phyloP scores from a whole-genome alignment of 192 early-diverging fungal genomes.

The Coemansia sp. region DNA sequence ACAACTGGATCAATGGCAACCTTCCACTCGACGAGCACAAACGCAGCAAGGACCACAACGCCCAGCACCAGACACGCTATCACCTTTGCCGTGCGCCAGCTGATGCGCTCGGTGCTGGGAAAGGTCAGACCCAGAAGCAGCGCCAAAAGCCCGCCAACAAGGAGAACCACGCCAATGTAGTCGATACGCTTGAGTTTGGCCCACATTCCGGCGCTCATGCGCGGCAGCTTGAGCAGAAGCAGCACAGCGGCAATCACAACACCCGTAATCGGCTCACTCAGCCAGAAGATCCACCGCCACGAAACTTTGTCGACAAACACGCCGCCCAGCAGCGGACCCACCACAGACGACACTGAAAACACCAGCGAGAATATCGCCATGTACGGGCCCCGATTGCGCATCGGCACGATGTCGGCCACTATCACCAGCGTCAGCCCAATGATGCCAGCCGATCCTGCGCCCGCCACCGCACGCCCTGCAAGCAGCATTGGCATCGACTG shows the following conservation, averaged over 20 bases:
- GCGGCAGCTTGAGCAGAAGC: conserved; percentile 43
- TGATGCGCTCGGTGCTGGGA: conserved; percentile 64
- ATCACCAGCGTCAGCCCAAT: conserved; percentile 68
- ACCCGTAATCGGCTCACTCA: conserved; percentile 57
- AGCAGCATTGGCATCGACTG: conserved; percentile 67
- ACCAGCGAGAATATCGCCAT: conserved; percentile 62
- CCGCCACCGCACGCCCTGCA: conserved; percentile 63
- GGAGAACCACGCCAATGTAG: conserved; percentile 62
- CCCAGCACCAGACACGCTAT: conserved; percentile 60
- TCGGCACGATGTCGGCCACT: conserved; percentile 69
- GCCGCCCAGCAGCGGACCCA: conserved; percentile 64
- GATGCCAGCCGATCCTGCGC: conserved; percentile 68
- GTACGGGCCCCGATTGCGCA: conserved; percentile 66
- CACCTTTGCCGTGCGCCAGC: conserved; percentile 65
- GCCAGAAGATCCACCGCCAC: conserved; percentile 67
- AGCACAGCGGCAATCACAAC: conserved; percentile 53
- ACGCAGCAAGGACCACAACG: conserved; percentile 52
- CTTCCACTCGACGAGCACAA: conserved; percentile 56
- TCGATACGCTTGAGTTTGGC: conserved; percentile 66
- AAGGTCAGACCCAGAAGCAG: conserved; percentile 72
- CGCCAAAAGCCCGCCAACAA: conserved; percentile 59
- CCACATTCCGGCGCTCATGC: conserved; percentile 18
- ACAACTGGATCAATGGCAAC: conserved; percentile 69
- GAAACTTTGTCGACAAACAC: conserved; percentile 58
- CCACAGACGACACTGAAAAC: conserved; percentile 62